Conservation (phyloP, 75 land plant species). For the Larix kaempferi region DNA sequence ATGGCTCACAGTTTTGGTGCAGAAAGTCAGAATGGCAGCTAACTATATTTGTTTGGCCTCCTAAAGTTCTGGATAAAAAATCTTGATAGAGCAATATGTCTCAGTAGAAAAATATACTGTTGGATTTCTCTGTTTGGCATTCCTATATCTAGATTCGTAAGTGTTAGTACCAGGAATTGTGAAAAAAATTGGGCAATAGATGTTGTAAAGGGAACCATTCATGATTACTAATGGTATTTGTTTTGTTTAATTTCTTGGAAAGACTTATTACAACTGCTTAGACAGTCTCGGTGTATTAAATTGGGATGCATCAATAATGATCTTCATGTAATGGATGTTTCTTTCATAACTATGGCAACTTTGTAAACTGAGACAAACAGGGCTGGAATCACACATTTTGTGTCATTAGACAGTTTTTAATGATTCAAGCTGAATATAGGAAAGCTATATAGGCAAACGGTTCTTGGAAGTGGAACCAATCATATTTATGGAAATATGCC, state of each 20-base stretch:
- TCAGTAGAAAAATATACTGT: not conserved
- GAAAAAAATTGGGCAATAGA: not conserved
- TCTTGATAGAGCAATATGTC: not conserved
- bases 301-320: slow-evolving; percentile 2
- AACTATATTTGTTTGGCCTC: not conserved
- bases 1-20: not conserved
- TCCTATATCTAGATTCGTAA: not conserved
- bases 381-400: not conserved
- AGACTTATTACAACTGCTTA: not conserved
- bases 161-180: not conserved
- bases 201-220: not conserved
- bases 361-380: not conserved
- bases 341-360: not conserved
- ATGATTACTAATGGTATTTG: not conserved
- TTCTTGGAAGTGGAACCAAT: no score
- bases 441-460: no score
- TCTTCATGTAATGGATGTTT: not conserved
- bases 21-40: not conserved
- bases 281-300: not conserved
- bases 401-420: no score
- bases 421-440: no score
- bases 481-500: no score
- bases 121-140: not conserved
- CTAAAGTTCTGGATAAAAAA: not conserved
- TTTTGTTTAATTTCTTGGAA: not conserved